A percentile compares a stretch with the other conserved stretches of the same genome.
Evolutionary conservation across 495 filamentous ascomycete genomes (phyloP).

Genomic region (Neurospora hispaniola): DNA sequence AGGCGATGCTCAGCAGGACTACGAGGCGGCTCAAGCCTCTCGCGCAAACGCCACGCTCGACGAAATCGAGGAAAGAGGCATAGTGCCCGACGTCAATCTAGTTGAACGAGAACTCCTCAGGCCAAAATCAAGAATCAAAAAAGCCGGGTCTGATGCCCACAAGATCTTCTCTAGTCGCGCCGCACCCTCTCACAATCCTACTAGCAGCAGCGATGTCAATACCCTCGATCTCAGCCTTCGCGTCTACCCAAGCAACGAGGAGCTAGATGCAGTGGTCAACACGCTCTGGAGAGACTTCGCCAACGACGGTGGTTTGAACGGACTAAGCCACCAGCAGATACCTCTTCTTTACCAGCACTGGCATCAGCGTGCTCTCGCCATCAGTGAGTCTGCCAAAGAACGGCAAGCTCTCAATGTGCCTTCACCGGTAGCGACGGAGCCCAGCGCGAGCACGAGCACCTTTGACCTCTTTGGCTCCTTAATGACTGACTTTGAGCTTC

Average conservation of each 20-base stretch:
- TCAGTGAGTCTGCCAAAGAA: slow-evolving; percentile 4
- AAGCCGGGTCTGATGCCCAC: background rate
- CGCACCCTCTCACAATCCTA: background rate
- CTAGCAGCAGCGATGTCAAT: background rate
- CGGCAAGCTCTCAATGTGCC: slow-evolving; percentile 2
- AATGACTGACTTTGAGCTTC: slow-evolving; percentile 35
- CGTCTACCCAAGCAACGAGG: background rate
- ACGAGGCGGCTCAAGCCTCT: slow-evolving; percentile 3
- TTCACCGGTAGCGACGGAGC: background rate
- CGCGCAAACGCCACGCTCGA: slow-evolving; percentile 12
- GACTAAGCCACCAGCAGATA: background rate
- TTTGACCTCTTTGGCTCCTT: slow-evolving; percentile 45
- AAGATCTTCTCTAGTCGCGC: slow-evolving; percentile 4
- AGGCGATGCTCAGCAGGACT: background rate
- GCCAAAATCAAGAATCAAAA: background rate
- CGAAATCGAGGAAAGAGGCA: slow-evolving; percentile 15
- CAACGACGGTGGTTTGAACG: background rate
- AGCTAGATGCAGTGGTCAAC: background rate
- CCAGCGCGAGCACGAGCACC: background rate
- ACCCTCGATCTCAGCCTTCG: background rate
- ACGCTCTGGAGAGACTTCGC: background rate
- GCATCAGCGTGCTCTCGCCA: background rate
- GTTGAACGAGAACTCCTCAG: slow-evolving; percentile 1
- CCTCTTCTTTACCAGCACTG: background rate
- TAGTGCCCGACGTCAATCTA: slow-evolving; percentile 11